phyloP scores from a whole-genome alignment of 352 stramenopile species.

The Phytophthora cactorum region DNA sequence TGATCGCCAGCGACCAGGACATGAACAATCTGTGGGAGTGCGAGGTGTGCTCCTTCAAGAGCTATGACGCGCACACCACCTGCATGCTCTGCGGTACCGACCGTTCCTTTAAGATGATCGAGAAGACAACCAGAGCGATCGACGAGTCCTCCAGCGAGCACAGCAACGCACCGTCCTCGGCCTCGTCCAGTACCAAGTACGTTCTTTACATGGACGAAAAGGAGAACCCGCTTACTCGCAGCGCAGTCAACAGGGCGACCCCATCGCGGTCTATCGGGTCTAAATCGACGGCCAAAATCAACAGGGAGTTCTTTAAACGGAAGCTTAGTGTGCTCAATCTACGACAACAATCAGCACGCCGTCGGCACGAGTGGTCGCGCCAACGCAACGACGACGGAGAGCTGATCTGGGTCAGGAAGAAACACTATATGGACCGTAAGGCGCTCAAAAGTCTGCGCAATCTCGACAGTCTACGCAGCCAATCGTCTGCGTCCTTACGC shows the following conservation, averaged over 20 bases:
- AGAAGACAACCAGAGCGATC: conserved; percentile 40
- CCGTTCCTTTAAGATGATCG: conserved; percentile 71
- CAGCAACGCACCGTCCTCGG: conserved; percentile 40
- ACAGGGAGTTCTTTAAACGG: conserved; percentile 72
- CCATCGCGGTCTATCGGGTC: conserved; percentile 18
- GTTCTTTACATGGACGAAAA: conserved; percentile 73
- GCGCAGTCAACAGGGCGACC: conserved; percentile 25
- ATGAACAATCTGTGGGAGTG: conserved; percentile 90
- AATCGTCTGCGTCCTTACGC: conserved; percentile 65
- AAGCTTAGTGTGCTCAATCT: conserved; percentile 83
- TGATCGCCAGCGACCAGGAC: conserved; percentile 88
- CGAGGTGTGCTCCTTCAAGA: conserved; percentile 94
- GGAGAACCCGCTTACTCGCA: conserved; percentile 53
- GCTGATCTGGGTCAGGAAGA: conserved; percentile 87
- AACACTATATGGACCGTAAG: conserved; percentile 76
- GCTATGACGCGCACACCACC: conserved; percentile 84
- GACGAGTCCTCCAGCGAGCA: conserved; percentile 48
- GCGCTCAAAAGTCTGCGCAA: conserved; percentile 69
- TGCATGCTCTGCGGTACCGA: conserved; percentile 92
- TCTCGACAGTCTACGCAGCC: conserved; percentile 47
- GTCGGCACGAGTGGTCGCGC: conserved; percentile 86
- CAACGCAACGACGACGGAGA: conserved; percentile 77
- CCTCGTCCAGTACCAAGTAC: conserved; percentile 65
- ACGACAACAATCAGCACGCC: conserved; percentile 82
- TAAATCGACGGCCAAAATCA: conserved; percentile 50